These are phyloP conservation scores for Zygosaccharomyces gambellarensis DNA, from an alignment of 805 yeast genomes.

Conservation along the genomic window DNA sequence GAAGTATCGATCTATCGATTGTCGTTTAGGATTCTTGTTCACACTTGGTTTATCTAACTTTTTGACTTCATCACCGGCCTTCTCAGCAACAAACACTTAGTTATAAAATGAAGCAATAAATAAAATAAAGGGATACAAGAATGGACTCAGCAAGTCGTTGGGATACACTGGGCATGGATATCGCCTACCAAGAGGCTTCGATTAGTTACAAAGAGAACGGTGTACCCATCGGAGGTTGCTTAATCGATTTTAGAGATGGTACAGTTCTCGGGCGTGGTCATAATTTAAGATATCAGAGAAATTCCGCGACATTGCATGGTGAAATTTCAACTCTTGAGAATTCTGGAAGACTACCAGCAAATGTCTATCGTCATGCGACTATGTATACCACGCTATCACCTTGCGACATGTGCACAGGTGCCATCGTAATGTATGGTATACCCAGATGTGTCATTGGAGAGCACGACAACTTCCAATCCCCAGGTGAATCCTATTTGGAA, in stretches of 20 bases:
- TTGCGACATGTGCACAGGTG: slow-evolving; percentile 94
- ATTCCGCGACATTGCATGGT: slow-evolving; percentile 83
- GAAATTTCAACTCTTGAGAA: slow-evolving; percentile 86
- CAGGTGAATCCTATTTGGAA: slow-evolving; percentile 67
- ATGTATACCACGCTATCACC: slow-evolving; percentile 91
- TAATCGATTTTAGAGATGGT: slow-evolving; percentile 54
- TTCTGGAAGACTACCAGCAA: slow-evolving; percentile 84
- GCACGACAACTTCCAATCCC: slow-evolving; percentile 71
- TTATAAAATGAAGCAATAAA: background rate
- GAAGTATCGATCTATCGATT: background rate
- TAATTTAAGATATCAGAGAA: slow-evolving; percentile 81
- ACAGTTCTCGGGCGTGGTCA: slow-evolving; percentile 83
- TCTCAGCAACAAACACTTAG: background rate
- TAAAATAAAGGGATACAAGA: background rate
- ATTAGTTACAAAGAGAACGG: slow-evolving; percentile 79
- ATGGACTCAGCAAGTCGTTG: slow-evolving; percentile 38
- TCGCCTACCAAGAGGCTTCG: slow-evolving; percentile 69
- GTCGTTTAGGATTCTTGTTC: background rate
- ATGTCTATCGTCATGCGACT: slow-evolving; percentile 76
- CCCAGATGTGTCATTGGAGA: slow-evolving; percentile 88
- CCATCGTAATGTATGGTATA: slow-evolving; percentile 82
- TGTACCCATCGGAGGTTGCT: slow-evolving; percentile 62
- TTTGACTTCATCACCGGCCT: background rate
- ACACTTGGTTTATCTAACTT: background rate
- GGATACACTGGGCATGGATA: slow-evolving; percentile 60